A percentile compares a stretch with the other conserved stretches of the same genome.
Conservation (phyloP, 768 basidiomycete genomes). For the Mycena vitilis region DNA sequence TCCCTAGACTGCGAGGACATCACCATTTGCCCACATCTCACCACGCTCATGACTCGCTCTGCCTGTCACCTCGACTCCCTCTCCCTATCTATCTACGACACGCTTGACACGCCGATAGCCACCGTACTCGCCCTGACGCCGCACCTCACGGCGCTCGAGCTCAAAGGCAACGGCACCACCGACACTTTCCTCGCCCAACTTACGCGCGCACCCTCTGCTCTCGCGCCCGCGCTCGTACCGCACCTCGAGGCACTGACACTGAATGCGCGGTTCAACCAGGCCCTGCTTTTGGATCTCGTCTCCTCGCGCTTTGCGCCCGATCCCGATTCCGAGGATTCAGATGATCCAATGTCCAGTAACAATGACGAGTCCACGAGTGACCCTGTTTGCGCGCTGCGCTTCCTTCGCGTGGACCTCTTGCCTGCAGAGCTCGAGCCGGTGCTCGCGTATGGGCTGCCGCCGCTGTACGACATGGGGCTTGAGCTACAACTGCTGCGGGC, state of each 20-base stretch:
- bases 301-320: not conserved
- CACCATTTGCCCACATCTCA: slow-evolving; percentile 4
- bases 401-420: not conserved
- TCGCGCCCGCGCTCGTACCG: slow-evolving; percentile 2
- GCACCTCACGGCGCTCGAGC: slow-evolving; percentile 11
- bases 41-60: slow-evolving; percentile 13
- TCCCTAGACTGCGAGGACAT: slow-evolving; percentile 5
- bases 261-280: slow-evolving; percentile 1
- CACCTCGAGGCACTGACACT: slow-evolving; percentile 4
- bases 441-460: not conserved
- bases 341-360: not conserved
- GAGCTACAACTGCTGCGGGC: not conserved
- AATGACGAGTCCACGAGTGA: too few species aligned
- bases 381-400: not conserved
- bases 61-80: slow-evolving; percentile 4
- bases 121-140: slow-evolving; percentile 4
- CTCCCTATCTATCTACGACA: not conserved
- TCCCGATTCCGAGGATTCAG: not conserved
- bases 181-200: slow-evolving; percentile 15
- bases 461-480: not conserved
- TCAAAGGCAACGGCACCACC: not conserved
- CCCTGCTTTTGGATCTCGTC: not conserved
- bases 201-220: not conserved
- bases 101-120: not conserved
- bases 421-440: not conserved